Conservation (phyloP, 495 filamentous ascomycete species). For the Penicillium cosmopolitanum region DNA sequence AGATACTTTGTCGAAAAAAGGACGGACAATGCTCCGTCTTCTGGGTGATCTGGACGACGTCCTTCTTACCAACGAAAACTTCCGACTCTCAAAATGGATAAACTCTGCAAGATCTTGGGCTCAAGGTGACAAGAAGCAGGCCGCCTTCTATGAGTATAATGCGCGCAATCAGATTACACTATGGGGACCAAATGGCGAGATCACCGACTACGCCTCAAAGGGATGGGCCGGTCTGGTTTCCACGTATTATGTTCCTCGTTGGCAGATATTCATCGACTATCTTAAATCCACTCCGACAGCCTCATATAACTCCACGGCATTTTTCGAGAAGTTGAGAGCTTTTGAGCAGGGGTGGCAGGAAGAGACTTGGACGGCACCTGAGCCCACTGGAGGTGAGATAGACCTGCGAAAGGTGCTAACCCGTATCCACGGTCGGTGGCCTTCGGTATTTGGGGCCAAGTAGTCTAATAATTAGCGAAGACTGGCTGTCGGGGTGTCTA, state of each 20-base stretch:
- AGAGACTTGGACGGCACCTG: constrained; percentile 24
- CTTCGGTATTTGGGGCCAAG: constrained; percentile 25
- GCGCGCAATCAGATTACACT: constrained; percentile 58
- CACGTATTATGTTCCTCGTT: constrained; percentile 53
- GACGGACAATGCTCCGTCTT: constrained; percentile 35
- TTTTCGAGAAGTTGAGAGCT: constrained; percentile 29
- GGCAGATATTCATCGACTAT: constrained; percentile 53
- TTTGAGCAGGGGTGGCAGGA: constrained; percentile 50
- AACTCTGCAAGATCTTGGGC: constrained; percentile 41
- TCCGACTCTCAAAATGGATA: constrained; percentile 50
- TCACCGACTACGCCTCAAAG: constrained; percentile 55
- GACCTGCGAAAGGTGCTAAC: constrained; percentile 28
- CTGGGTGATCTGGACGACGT: constrained; percentile 47
- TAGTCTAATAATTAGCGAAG: neutral
- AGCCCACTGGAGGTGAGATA: constrained; percentile 12
- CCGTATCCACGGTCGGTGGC: constrained; percentile 21
- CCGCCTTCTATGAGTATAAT: constrained; percentile 52
- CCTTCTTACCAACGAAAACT: constrained; percentile 48
- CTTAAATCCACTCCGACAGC: constrained; percentile 32
- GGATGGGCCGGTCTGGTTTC: constrained; percentile 52
- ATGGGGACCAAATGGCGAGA: constrained; percentile 55
- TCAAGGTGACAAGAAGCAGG: constrained; percentile 22
- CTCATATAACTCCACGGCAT: constrained; percentile 37
- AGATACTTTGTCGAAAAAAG: constrained; percentile 22
- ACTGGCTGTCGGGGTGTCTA: neutral